phyloP scores from a whole-genome alignment of 2,329 filamentous ascomycete genomes.

The Berkeleyomyces basicola region DNA sequence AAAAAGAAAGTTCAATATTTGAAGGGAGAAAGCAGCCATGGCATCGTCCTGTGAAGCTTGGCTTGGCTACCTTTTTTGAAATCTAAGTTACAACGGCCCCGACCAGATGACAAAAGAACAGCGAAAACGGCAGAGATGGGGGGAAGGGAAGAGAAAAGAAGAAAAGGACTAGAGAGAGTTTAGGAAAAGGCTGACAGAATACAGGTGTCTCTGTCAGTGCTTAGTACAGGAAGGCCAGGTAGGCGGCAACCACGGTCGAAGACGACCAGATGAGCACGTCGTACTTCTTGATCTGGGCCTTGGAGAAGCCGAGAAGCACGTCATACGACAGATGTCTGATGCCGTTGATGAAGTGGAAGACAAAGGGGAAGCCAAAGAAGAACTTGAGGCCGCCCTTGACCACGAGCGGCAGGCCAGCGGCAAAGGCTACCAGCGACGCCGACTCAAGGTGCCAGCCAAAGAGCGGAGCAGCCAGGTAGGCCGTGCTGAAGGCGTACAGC shows the following conservation, averaged over 20 bases:
- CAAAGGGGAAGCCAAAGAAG: constrained; percentile 39
- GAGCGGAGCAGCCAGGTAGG: constrained; percentile 66
- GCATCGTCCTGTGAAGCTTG: not conserved
- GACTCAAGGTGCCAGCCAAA: constrained; percentile 48
- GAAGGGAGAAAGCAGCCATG: not conserved
- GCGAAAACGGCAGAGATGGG: not conserved
- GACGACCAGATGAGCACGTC: constrained; percentile 33
- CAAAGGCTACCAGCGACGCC: constrained; percentile 41
- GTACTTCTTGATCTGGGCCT: constrained; percentile 28
- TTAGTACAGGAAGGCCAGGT: constrained; percentile 34
- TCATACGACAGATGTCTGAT: constrained; percentile 39
- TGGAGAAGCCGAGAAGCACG: constrained; percentile 32
- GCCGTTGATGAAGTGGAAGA: constrained; percentile 40
- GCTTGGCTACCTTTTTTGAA: not conserved
- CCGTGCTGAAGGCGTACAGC: constrained; percentile 64
- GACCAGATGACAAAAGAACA: not conserved
- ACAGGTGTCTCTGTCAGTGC: not conserved
- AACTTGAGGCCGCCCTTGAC: constrained; percentile 43
- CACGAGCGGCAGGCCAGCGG: constrained; percentile 40
- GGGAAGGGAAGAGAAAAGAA: not conserved
- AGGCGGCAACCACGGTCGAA: constrained; percentile 27
- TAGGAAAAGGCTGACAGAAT: not conserved
- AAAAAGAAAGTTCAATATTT: not conserved
- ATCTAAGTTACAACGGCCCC: not conserved
- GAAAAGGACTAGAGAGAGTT: not conserved